A percentile compares a stretch with the other conserved stretches of the same genome.
Conservation (phyloP, 495 filamentous ascomycete genomes). For the Niebla homalea region DNA sequence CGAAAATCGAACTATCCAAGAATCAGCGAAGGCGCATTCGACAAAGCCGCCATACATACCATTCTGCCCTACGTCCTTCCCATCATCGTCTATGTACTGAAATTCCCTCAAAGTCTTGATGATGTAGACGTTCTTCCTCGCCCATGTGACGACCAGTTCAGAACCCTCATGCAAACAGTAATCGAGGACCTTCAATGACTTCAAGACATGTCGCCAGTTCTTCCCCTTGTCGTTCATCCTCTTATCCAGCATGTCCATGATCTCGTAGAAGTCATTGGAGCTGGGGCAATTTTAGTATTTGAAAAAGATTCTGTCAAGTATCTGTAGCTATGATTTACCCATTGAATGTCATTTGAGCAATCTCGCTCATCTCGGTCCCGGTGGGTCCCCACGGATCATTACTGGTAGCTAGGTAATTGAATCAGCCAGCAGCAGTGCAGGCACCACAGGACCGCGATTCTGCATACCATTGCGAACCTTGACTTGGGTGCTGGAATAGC, state of each 20-base stretch:
- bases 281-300: constrained; percentile 32
- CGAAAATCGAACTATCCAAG: constrained; percentile 66
- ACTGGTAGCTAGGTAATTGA: constrained; percentile 61
- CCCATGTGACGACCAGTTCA: constrained; percentile 95
- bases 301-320: constrained; percentile 1
- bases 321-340: constrained; percentile 49
- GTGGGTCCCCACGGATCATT: constrained; percentile 99
- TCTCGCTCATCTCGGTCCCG: constrained; percentile 97
- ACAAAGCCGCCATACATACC: constrained; percentile 36
- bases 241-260: constrained; percentile 99
- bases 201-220: constrained; percentile 98
- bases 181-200: constrained; percentile 93
- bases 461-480: constrained; percentile 96
- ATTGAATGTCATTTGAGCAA: constrained; percentile 92
- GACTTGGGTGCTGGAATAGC: constrained; percentile 92
- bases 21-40: constrained; percentile 9
- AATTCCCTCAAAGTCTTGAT: constrained; percentile 98
- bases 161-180: constrained; percentile 97
- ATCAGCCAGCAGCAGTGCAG: constrained; percentile 7
- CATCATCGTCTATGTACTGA: constrained; percentile 87
- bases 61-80: constrained; percentile 88
- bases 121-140: constrained; percentile 92
- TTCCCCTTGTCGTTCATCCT: constrained; percentile 98
- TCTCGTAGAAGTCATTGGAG: constrained; percentile 96
- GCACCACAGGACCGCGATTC: background rate